Evolutionary conservation across 352 stramenopile species (phyloP).

Genomic region (Phytophthora sp.): DNA sequence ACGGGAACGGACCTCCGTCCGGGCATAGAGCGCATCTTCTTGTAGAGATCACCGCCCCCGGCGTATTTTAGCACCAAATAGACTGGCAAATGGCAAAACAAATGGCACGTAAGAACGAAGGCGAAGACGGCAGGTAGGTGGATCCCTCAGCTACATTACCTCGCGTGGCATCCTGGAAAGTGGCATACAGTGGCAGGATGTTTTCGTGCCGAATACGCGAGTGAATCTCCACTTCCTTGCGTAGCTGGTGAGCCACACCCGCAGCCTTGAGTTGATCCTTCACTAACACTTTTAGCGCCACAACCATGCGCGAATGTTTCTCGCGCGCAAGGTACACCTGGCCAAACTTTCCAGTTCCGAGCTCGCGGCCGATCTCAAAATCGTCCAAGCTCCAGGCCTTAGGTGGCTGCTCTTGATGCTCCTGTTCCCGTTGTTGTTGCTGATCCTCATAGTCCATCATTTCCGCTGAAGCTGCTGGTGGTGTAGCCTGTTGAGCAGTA

Average conservation of each 20-base stretch:
- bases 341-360: constrained; percentile 90
- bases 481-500: constrained; percentile 14
- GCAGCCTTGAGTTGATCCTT: constrained; percentile 81
- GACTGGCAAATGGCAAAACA: constrained; percentile 36
- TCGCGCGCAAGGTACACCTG: constrained; percentile 90
- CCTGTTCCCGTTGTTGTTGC: constrained; percentile 26
- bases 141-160: constrained; percentile 27
- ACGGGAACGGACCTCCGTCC: constrained; percentile 43
- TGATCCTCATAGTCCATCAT: constrained; percentile 40
- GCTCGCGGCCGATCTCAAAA: constrained; percentile 86
- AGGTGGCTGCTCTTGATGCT: constrained; percentile 29
- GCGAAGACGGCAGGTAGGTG: background rate
- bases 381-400: constrained; percentile 86
- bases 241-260: constrained; percentile 79
- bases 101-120: background rate
- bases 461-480: constrained; percentile 32
- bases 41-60: constrained; percentile 84
- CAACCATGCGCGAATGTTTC: constrained; percentile 75
- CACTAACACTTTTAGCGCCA: constrained; percentile 93
- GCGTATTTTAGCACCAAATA: constrained; percentile 92
- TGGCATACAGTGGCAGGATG: constrained; percentile 88
- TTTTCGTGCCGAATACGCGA: constrained; percentile 88
- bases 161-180: constrained; percentile 80
- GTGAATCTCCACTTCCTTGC: constrained; percentile 93
- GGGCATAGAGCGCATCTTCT: constrained; percentile 65